These are phyloP conservation scores for Mycena capillaripes DNA, from an alignment of 768 basidiomycete species.

Conservation along the genomic window DNA sequence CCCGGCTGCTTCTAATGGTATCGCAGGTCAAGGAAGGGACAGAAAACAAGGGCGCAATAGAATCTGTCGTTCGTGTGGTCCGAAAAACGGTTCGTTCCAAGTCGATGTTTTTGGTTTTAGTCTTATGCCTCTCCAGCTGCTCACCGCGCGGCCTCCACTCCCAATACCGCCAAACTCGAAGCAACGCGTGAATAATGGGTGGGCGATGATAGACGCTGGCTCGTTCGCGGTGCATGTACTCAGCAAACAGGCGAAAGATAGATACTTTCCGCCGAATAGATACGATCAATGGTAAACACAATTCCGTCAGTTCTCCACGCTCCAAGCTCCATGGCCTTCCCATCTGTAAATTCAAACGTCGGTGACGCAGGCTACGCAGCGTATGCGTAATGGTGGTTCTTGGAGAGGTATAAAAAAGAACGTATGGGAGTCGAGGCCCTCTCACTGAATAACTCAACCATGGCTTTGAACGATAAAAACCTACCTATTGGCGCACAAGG, in stretches of 20 bases:
- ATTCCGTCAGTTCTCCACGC: neutral
- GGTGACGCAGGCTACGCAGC: too few relatives aligned
- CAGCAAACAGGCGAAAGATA: constrained; percentile 73
- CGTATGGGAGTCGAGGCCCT: too few relatives aligned
- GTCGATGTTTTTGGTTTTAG: neutral
- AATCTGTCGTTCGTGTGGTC: constrained; percentile 77
- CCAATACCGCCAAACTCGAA: constrained; percentile 74
- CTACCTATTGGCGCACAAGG: constrained; percentile 44
- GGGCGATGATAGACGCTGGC: constrained; percentile 89
- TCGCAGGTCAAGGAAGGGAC: constrained; percentile 86
- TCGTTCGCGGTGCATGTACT: constrained; percentile 85
- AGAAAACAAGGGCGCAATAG: constrained; percentile 83
- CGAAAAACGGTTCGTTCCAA: constrained; percentile 67
- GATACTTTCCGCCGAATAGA: constrained; percentile 66
- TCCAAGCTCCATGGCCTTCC: neutral
- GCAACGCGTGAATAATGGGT: constrained; percentile 74
- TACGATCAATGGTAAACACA: constrained; percentile 40
- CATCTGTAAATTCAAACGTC: too few relatives aligned
- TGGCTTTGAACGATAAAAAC: constrained; percentile 53
- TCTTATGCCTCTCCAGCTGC: constrained; percentile 57
- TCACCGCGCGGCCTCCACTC: constrained; percentile 70
- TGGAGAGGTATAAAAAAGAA: too few relatives aligned
- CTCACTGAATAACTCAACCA: constrained; percentile 40
- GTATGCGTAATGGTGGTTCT: too few relatives aligned
- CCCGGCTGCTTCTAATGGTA: constrained; percentile 8